These are phyloP conservation scores for Monascus ruber DNA, from an alignment of 2,329 filamentous ascomycete genomes.

Conservation along the genomic window DNA sequence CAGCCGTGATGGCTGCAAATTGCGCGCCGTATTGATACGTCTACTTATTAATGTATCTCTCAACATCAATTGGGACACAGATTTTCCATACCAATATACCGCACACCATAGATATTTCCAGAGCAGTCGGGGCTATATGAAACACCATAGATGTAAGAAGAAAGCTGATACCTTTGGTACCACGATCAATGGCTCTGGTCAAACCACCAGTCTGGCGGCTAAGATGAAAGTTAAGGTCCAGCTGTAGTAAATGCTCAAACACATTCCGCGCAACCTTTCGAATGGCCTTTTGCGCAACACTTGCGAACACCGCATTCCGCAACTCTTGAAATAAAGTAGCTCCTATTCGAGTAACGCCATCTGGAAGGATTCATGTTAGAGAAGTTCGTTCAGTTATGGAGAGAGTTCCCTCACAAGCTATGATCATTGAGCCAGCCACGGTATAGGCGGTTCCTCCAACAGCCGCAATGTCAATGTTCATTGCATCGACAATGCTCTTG, in stretches of 20 bases:
- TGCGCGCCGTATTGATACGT: slow-evolving; percentile 90
- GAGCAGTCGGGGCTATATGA: slow-evolving; percentile 81
- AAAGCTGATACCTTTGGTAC: slow-evolving; percentile 97
- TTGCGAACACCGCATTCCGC: slow-evolving; percentile 92
- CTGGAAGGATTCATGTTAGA: slow-evolving; percentile 23
- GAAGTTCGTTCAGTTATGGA: neutral
- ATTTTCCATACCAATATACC: slow-evolving; percentile 57
- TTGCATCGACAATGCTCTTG: slow-evolving; percentile 91
- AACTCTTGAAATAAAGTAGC: slow-evolving; percentile 86
- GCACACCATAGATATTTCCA: slow-evolving; percentile 93
- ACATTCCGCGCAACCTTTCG: slow-evolving; percentile 82
- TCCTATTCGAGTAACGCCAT: slow-evolving; percentile 78
- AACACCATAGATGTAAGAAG: slow-evolving; percentile 97
- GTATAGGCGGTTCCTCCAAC: slow-evolving; percentile 81
- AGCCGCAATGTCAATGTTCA: slow-evolving; percentile 88
- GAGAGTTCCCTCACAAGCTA: slow-evolving; percentile 54
- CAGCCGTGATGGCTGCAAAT: slow-evolving; percentile 80
- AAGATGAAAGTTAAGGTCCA: slow-evolving; percentile 90
- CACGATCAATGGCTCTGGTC: slow-evolving; percentile 86
- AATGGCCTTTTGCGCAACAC: slow-evolving; percentile 93
- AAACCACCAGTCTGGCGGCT: slow-evolving; percentile 89
- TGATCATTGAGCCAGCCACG: slow-evolving; percentile 81
- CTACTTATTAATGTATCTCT: slow-evolving; percentile 18
- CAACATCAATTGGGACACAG: neutral
- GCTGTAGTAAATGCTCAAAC: slow-evolving; percentile 74